phyloP scores from a whole-genome alignment of 2,329 filamentous ascomycete species.

The Penicillium sp. region DNA sequence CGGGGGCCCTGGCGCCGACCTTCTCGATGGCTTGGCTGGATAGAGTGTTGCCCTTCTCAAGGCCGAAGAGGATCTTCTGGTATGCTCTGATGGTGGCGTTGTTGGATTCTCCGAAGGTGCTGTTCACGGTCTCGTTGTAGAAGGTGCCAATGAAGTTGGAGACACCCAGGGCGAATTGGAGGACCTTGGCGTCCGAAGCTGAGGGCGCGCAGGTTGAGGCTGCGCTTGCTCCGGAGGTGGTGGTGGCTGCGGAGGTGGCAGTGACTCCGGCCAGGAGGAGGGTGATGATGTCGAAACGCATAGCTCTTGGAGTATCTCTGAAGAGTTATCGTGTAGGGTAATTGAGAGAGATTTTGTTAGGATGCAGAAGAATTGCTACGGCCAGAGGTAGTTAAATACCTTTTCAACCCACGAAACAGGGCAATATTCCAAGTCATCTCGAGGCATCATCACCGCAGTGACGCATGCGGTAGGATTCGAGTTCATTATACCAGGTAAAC shows the following conservation, averaged over 20 bases:
- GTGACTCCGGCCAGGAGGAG: constrained; percentile 18
- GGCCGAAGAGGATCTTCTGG: constrained; percentile 15
- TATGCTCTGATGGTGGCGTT: constrained; percentile 16
- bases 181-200: constrained; percentile 16
- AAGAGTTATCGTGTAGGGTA: neutral
- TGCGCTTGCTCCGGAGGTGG: constrained; percentile 8
- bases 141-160: constrained; percentile 20
- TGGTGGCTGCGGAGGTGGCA: constrained; percentile 2
- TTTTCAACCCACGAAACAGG: neutral
- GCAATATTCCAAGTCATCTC: neutral
- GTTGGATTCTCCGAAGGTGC: constrained; percentile 14
- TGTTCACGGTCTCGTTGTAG: constrained; percentile 24
- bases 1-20: constrained; percentile 10
- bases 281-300: constrained; percentile 16
- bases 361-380: neutral
- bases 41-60: constrained; percentile 21
- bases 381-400: neutral
- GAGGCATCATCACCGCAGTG: neutral
- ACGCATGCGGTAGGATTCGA: constrained; percentile 1
- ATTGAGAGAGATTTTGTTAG: neutral
- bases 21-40: constrained; percentile 21
- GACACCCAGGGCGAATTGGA: constrained; percentile 21
- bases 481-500: neutral
- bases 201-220: constrained; percentile 16
- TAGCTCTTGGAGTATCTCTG: neutral